A percentile compares a stretch with the other conserved stretches of the same genome.
phyloP scores from a whole-genome alignment of 139 green algal genomes.

The Gonium pectorale region DNA sequence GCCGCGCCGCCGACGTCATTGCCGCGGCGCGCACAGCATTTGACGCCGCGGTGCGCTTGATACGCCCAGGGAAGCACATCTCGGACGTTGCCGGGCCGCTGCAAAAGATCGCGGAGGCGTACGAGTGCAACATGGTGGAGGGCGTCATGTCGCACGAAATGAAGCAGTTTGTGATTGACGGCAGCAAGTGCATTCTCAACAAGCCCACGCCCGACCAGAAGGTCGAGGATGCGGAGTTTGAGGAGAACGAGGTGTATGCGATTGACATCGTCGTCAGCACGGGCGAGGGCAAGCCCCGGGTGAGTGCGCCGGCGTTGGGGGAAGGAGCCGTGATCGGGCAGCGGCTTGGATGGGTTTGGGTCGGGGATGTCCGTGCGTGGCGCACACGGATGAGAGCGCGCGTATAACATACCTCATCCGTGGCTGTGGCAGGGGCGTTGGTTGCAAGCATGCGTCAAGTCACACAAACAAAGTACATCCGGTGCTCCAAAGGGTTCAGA shows the following conservation, averaged over 20 bases:
- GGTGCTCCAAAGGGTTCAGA: too few species aligned
- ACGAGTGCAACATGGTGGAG: conserved; percentile 93
- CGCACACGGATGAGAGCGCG: too few species aligned
- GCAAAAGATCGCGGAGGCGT: conserved; percentile 85
- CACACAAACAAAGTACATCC: too few species aligned
- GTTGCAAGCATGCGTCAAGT: too few species aligned
- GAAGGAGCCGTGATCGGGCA: background rate
- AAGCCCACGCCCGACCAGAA: conserved; percentile 83
- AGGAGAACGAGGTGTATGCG: conserved; percentile 97
- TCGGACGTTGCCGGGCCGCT: conserved; percentile 83
- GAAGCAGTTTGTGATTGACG: conserved; percentile 98
- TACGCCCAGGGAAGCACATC: conserved; percentile 87
- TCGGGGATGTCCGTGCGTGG: background rate
- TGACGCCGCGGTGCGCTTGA: conserved; percentile 91
- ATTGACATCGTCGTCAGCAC: conserved; percentile 95
- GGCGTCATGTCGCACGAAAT: conserved; percentile 95
- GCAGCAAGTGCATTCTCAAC: conserved; percentile 96
- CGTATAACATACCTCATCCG: too few species aligned
- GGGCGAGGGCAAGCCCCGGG: conserved; percentile 85
- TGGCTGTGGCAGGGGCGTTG: too few species aligned
- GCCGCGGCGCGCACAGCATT: conserved; percentile 81
- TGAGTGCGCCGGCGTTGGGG: background rate
- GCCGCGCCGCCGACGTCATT: conserved; percentile 90
- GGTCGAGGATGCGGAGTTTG: conserved; percentile 94
- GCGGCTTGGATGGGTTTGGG: background rate